Conservation (phyloP, 2,329 filamentous ascomycete genomes). For the Colletotrichum lentis region DNA sequence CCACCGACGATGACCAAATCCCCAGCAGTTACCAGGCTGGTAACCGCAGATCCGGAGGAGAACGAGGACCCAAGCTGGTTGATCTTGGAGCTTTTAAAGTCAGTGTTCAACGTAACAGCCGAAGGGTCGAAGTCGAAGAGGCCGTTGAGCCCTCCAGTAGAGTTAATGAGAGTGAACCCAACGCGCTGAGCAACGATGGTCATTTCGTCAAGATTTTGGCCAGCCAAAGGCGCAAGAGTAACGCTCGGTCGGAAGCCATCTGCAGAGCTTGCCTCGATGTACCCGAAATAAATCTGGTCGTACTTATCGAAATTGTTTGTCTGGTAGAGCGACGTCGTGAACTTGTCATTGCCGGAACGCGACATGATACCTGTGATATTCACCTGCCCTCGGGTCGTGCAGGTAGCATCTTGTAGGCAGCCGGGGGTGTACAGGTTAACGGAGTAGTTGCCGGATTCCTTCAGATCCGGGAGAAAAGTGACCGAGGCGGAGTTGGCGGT, state of each 20-base stretch:
- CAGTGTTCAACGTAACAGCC: conserved; percentile 62
- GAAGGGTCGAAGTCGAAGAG: conserved; percentile 87
- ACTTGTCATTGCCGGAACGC: conserved; percentile 54
- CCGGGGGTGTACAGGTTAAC: conserved; percentile 93
- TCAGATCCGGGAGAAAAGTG: conserved; percentile 83
- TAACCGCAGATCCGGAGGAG: conserved; percentile 71
- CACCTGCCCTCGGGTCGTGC: conserved; percentile 77
- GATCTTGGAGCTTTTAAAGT: conserved; percentile 77
- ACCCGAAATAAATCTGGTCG: conserved; percentile 87
- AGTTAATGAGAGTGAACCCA: conserved; percentile 76
- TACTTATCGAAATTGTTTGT: conserved; percentile 98
- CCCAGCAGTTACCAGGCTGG: conserved; percentile 70
- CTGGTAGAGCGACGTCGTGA: conserved; percentile 76
- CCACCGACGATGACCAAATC: conserved; percentile 80
- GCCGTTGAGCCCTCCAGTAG: conserved; percentile 84
- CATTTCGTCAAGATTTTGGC: conserved; percentile 68
- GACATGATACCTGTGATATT: conserved; percentile 80
- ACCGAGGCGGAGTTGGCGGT: conserved; percentile 71
- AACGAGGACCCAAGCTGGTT: conserved; percentile 79
- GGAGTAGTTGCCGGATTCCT: conserved; percentile 89
- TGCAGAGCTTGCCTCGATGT: conserved; percentile 76
- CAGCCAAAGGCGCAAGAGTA: conserved; percentile 74
- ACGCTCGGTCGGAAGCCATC: conserved; percentile 79
- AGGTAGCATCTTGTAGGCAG: conserved; percentile 81
- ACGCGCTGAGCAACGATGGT: conserved; percentile 91